These are phyloP conservation scores for Plenodomus lindquistii DNA, from an alignment of 2,329 filamentous ascomycete genomes.

Conservation along the genomic window DNA sequence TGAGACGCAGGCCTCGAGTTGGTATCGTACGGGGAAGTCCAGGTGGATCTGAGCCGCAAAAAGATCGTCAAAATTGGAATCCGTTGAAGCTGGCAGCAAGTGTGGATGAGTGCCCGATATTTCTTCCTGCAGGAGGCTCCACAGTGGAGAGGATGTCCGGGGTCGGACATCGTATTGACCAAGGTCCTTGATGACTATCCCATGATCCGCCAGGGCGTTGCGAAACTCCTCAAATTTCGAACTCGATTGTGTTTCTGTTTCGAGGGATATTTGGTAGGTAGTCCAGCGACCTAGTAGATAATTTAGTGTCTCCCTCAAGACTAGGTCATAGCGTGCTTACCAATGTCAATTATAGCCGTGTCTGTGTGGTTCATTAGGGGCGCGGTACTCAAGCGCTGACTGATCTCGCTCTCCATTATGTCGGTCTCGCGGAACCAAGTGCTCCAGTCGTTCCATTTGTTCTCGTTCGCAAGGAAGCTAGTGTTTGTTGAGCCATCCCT, in stretches of 20 bases:
- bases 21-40: conserved; percentile 76
- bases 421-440: conserved; percentile 68
- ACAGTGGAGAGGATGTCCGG: conserved; percentile 18
- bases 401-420: conserved; percentile 53
- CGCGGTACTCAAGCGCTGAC: conserved; percentile 15
- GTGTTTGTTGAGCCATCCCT: conserved; percentile 9
- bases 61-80: conserved; percentile 34
- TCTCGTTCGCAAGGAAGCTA: conserved; percentile 25
- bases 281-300: conserved; percentile 61
- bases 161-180: conserved; percentile 49
- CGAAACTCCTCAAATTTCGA: conserved; percentile 51
- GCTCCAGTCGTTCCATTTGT: conserved; percentile 59
- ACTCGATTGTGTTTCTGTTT: conserved; percentile 33
- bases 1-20: conserved; percentile 92
- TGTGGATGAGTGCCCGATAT: conserved; percentile 29
- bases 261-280: conserved; percentile 59
- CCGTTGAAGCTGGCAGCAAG: conserved; percentile 8
- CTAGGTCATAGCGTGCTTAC: conserved; percentile 34
- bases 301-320: conserved; percentile 1
- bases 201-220: conserved; percentile 70
- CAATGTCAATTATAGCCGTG: conserved; percentile 62
- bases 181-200: conserved; percentile 59
- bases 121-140: conserved; percentile 36
- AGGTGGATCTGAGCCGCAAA: conserved; percentile 29
- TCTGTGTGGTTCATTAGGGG: conserved; percentile 47